phyloP scores from a whole-genome alignment of 345 rosid genomes.

The Arabidopsis thaliana region TAIR10.1 NC_003074.8:2107001-2107500 shows the following conservation, averaged over 20 bases:
- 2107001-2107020: conserved; percentile 20
- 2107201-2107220: not conserved
- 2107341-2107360: conserved; percentile 17
- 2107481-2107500: conserved; percentile 86
- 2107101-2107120: conserved; percentile 82
- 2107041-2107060: conserved; percentile 93
- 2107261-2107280: conserved; percentile 17
- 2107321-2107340: conserved; percentile 5
- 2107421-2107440: conserved; percentile 15
- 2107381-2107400: conserved; percentile 29
- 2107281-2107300: conserved; percentile 1
- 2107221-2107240: conserved; percentile 19
- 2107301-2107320: conserved; percentile 17
- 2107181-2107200: conserved; percentile 11
- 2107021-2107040: conserved; percentile 61
- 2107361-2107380: not conserved
- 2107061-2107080: conserved; percentile 87
- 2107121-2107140: conserved; percentile 85
- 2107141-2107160: conserved; percentile 76
- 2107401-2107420: conserved; percentile 11
- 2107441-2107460: not conserved
- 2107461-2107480: conserved; percentile 57
- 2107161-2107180: conserved; percentile 77
- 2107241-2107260: not conserved
- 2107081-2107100: conserved; percentile 90